Evolutionary conservation across 495 filamentous ascomycete species (phyloP).

Genomic region (Talaromyces borbonicus): DNA sequence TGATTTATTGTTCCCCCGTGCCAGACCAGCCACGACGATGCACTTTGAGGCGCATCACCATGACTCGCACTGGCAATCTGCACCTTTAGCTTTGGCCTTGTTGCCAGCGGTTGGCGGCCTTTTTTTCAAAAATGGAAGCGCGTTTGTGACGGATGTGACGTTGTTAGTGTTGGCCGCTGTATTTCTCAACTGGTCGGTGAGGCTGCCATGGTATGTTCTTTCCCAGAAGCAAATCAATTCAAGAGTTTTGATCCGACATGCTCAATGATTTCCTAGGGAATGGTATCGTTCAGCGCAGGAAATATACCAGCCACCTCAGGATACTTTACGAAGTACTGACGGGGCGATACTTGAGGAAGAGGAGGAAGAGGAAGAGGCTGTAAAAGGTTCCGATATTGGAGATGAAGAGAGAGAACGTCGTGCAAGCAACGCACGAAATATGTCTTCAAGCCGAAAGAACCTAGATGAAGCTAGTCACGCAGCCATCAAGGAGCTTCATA

Average conservation of each 20-base stretch:
- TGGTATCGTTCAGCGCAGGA: conserved; percentile 83
- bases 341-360: conserved; percentile 36
- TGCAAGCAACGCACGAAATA: conserved; percentile 11
- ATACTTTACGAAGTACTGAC: conserved; percentile 22
- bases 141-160: conserved; percentile 74
- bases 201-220: conserved; percentile 65
- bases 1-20: conserved; percentile 59
- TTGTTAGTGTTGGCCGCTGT: conserved; percentile 68
- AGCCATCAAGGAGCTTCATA: conserved; percentile 56
- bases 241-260: neutral
- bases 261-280: conserved; percentile 46
- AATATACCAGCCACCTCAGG: conserved; percentile 37
- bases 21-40: conserved; percentile 7
- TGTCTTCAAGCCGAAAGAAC: conserved; percentile 6
- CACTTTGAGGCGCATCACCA: conserved; percentile 26
- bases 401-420: conserved; percentile 34
- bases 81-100: conserved; percentile 72
- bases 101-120: conserved; percentile 78
- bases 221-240: conserved; percentile 1
- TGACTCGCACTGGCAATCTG: conserved; percentile 60
- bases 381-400: no score
- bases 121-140: conserved; percentile 73
- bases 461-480: conserved; percentile 10
- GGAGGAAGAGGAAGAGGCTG: conserved; percentile 35
- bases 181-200: conserved; percentile 90